Conservation (phyloP, 2,329 filamentous ascomycete genomes). For the Graphium sp. region DNA sequence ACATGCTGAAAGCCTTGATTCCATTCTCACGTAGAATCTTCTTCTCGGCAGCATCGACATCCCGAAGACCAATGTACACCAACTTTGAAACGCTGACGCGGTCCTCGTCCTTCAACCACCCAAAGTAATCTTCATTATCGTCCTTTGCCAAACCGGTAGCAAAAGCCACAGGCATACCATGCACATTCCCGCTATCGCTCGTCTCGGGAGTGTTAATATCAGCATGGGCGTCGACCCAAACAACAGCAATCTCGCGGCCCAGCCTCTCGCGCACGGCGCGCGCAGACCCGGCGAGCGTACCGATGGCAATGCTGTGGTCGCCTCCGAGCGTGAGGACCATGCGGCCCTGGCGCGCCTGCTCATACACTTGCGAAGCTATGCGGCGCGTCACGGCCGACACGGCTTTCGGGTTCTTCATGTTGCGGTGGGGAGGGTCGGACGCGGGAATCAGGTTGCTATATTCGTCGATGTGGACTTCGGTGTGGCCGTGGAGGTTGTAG, state of each 20-base stretch:
- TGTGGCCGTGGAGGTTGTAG: conserved; percentile 76
- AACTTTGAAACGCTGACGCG: conserved; percentile 61
- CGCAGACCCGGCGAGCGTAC: conserved; percentile 74
- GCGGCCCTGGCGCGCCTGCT: conserved; percentile 65
- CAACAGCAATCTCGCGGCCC: conserved; percentile 71
- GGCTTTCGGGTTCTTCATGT: conserved; percentile 85
- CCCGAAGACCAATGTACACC: conserved; percentile 89
- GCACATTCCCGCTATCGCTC: conserved; percentile 80
- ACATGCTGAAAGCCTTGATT: conserved; percentile 97
- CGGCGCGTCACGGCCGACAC: conserved; percentile 72
- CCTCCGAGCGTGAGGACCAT: conserved; percentile 88
- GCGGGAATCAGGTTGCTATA: conserved; percentile 61
- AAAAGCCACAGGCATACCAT: conserved; percentile 95
- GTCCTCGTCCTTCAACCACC: conserved; percentile 69
- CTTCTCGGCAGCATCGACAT: conserved; percentile 92
- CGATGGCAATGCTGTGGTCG: conserved; percentile 93
- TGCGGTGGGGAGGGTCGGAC: conserved; percentile 62
- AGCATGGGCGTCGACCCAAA: conserved; percentile 97
- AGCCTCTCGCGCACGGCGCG: conserved; percentile 75
- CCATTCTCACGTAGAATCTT: conserved; percentile 71
- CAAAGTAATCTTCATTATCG: conserved; percentile 64
- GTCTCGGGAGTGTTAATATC: conserved; percentile 96
- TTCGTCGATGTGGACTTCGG: conserved; percentile 63
- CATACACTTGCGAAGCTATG: conserved; percentile 73
- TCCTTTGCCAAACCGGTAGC: conserved; percentile 70